Evolutionary conservation across 1,284 basidiomycete species (phyloP).

Genomic region (Cystobasidium pallidum): DNA sequence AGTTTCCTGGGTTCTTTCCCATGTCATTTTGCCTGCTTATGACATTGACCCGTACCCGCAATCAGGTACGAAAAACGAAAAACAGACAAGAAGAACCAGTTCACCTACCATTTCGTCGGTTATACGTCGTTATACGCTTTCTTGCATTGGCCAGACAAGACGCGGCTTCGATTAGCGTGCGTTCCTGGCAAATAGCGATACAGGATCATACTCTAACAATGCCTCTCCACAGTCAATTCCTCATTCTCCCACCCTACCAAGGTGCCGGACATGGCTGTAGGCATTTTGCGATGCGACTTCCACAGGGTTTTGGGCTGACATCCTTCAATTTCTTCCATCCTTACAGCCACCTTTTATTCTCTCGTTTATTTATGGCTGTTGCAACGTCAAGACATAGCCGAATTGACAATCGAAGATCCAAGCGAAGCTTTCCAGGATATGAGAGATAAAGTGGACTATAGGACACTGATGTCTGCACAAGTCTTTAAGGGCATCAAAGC

Average conservation of each 20-base stretch:
- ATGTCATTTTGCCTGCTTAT: too few species aligned
- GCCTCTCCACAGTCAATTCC: constrained; percentile 72
- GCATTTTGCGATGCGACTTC: constrained; percentile 55
- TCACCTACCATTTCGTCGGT: constrained; percentile 84
- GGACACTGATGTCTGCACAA: constrained; percentile 70
- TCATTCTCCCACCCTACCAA: constrained; percentile 90
- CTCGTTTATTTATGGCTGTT: constrained; percentile 81
- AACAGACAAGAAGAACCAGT: constrained; percentile 59
- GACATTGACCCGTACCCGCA: too few species aligned
- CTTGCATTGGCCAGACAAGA: constrained; percentile 86
- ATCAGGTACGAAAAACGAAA: constrained; percentile 79
- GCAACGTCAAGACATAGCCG: constrained; percentile 69
- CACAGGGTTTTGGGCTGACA: too few species aligned
- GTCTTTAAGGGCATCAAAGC: constrained; percentile 65
- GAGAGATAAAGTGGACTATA: constrained; percentile 86
- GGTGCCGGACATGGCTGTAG: constrained; percentile 84
- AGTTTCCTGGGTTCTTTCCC: background rate
- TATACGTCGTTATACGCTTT: constrained; percentile 91
- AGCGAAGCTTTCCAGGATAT: constrained; percentile 95
- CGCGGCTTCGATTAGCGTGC: constrained; percentile 80
- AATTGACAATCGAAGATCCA: constrained; percentile 93
- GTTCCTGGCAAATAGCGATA: constrained; percentile 45
- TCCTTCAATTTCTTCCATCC: too few species aligned
- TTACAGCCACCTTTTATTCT: constrained; percentile 80
- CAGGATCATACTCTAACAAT: constrained; percentile 45